Conservation (phyloP, 1,139 yeast species). For the Hyphopichia buzzinii region DNA sequence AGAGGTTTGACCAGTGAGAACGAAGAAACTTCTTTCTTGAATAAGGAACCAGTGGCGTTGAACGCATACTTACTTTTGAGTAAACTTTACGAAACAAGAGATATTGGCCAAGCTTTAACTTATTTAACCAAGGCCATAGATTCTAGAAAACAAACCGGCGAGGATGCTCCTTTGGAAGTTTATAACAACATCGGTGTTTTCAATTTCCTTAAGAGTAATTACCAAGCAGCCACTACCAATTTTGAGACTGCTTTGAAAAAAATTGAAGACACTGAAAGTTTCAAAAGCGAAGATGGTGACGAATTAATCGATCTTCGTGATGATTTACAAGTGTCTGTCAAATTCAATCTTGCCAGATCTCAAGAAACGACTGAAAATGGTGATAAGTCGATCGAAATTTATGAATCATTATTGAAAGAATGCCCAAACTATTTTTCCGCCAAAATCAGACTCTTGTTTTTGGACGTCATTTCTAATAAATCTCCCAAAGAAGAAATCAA, state of each 20-base stretch:
- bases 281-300: constrained; percentile 25
- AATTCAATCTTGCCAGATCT: constrained; percentile 64
- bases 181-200: constrained; percentile 86
- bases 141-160: constrained; percentile 38
- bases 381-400: constrained; percentile 47
- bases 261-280: constrained; percentile 15
- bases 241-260: constrained; percentile 51
- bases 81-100: constrained; percentile 62
- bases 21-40: constrained; percentile 25
- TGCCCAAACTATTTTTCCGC: constrained; percentile 80
- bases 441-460: constrained; percentile 63
- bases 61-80: constrained; percentile 72
- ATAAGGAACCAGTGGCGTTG: constrained; percentile 62
- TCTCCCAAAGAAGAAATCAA: constrained; percentile 45
- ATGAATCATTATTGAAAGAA: constrained; percentile 51
- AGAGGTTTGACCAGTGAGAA: constrained; percentile 32
- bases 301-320: constrained; percentile 22
- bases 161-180: constrained; percentile 62
- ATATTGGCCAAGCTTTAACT: constrained; percentile 55
- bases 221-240: constrained; percentile 34
- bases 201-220: constrained; percentile 65
- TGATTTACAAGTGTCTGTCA: constrained; percentile 46
- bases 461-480: constrained; percentile 36
- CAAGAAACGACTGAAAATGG: constrained; percentile 47
- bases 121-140: constrained; percentile 61